phyloP scores from a whole-genome alignment of 371 early-diverging fungal species.

The Smittium culicis region DNA sequence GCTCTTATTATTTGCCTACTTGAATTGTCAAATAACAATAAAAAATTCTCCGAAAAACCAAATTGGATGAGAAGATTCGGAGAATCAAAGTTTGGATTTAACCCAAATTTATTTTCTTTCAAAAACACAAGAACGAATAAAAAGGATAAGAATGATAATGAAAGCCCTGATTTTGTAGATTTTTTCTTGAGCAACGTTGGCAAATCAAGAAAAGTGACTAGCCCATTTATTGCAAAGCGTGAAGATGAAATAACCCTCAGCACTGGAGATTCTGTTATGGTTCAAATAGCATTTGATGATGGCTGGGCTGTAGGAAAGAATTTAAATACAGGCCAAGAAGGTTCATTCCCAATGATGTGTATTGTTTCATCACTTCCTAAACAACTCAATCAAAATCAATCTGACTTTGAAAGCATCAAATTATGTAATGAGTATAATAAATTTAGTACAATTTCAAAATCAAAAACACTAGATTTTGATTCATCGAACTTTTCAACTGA shows the following conservation, averaged over 20 bases:
- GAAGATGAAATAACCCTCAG: conserved; percentile 33
- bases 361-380: conserved; percentile 22
- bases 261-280: conserved; percentile 23
- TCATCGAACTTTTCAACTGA: too few relatives aligned
- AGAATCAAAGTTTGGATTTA: too few relatives aligned
- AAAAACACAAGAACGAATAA: conserved; percentile 1
- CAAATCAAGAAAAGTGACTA: conserved; percentile 25
- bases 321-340: conserved; percentile 31
- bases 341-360: conserved; percentile 40
- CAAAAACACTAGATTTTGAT: neutral
- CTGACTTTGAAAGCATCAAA: conserved; percentile 10
- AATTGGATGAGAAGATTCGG: too few relatives aligned
- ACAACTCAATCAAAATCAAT: conserved; percentile 28
- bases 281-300: conserved; percentile 36
- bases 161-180: conserved; percentile 23
- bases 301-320: conserved; percentile 40
- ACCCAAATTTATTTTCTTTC: too few relatives aligned
- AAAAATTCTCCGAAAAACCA: too few relatives aligned
- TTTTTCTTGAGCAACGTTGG: conserved; percentile 26
- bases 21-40: too few relatives aligned
- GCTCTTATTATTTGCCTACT: neutral
- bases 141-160: conserved; percentile 1
- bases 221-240: conserved; percentile 28
- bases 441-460: conserved; percentile 3
- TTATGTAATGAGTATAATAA: neutral